Evolutionary conservation across 352 stramenopile species (phyloP).

Genomic region (Globisporangium cystogenes): DNA sequence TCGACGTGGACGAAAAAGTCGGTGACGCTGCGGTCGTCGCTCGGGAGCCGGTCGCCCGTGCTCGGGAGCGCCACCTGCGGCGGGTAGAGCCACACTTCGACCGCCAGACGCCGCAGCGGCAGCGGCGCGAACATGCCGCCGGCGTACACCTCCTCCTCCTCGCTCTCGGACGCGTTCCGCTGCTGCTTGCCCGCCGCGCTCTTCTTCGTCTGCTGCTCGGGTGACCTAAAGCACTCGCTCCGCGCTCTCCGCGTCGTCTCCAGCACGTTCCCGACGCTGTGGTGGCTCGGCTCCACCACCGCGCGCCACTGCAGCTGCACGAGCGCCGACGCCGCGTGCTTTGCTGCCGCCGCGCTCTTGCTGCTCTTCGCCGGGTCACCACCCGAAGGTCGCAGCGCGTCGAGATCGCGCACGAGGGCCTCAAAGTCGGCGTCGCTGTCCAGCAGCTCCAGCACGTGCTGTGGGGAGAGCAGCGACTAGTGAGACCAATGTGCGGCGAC

Average conservation of each 20-base stretch:
- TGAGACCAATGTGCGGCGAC: too few species aligned
- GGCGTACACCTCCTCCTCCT: slow-evolving; percentile 16
- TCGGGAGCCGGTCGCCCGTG: slow-evolving; percentile 48
- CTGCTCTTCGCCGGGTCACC: slow-evolving; percentile 36
- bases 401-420: slow-evolving; percentile 39
- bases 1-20: too few species aligned
- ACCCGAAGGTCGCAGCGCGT: slow-evolving; percentile 25
- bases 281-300: slow-evolving; percentile 23
- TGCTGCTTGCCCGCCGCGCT: not conserved
- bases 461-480: not conserved
- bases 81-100: slow-evolving; percentile 73
- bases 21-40: slow-evolving; percentile 22
- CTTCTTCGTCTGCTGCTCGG: not conserved
- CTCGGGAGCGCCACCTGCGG: slow-evolving; percentile 53
- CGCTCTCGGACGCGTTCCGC: slow-evolving; percentile 4
- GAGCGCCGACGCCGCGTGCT: slow-evolving; percentile 20
- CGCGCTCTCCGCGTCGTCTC: slow-evolving; percentile 11
- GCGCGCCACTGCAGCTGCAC: slow-evolving; percentile 64
- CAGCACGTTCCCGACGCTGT: slow-evolving; percentile 47
- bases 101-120: slow-evolving; percentile 43
- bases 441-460: slow-evolving; percentile 42
- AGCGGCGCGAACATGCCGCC: slow-evolving; percentile 39
- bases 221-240: slow-evolving; percentile 19
- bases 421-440: slow-evolving; percentile 53
- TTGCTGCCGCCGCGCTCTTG: slow-evolving; percentile 9